Base-by-base conservation (phyloP, 2,329 filamentous ascomycete species). In the Trichoderma koningiopsis region DNA sequence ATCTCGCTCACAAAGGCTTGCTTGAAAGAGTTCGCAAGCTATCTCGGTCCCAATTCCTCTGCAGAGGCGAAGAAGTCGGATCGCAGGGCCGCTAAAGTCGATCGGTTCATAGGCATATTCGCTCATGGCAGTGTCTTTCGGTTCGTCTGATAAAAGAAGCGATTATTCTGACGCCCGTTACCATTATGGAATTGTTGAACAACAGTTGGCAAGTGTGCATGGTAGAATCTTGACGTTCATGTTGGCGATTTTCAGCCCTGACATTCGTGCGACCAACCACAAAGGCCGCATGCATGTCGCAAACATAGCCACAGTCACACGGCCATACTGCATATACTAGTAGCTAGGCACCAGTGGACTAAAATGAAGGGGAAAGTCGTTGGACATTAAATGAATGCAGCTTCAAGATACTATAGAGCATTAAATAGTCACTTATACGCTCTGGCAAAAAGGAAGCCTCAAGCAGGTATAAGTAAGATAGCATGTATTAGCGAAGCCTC, bases 11-110 rank as follows among this genome's bases (percentile, higher is more conserved):
- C 43, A 14, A 3, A 47, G 58, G 4, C 10, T 47, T 47, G 63
- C 57, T 13, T 62, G 62, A 27, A 70, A 67, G 37, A 67, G 40
- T 13, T 62, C 49, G 24, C 68, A 57, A 14, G 19, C 24, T 55
- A 64, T 55, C 5, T 55, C 22, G 10, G 16, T 55, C 2, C 61
- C 47, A 16, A 3, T 19, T 16, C 61, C 47, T 19, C 35, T 13
- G 31, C 53, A 47, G 8, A 55, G 47, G 2, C 43, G 43, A 35
- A 63, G 13, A 1, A 63, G 43, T 16, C 60, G 60, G 16, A 63
- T 63, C 10, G 60, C 43, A 37, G 43, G 37, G n/a, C 43, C 27
- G 33, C 24, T 22, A 14, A 63, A 40, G 47, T 63, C 60, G 13
- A 63, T 49, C 7, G 43, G 24, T 8, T 52, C 43, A 22, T 63